Conservation (phyloP, 352 stramenopile species). For the Peronospora destructor region DNA sequence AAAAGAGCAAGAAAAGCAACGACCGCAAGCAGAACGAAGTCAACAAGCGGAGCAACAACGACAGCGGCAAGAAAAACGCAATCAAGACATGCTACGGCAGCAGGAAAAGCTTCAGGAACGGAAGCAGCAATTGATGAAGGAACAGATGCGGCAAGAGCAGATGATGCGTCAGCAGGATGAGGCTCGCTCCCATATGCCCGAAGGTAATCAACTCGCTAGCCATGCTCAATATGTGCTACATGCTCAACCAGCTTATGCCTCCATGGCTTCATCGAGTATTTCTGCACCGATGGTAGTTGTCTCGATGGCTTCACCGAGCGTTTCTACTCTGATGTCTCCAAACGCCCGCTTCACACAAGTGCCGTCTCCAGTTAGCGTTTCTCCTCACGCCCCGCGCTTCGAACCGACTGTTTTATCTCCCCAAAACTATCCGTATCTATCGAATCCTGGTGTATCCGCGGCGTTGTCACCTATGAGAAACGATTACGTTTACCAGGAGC, state of each 20-base stretch:
- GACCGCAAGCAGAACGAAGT: constrained; percentile 1
- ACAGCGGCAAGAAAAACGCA: constrained; percentile 3
- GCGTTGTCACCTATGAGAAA: constrained; percentile 6
- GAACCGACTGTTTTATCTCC: constrained; percentile 6
- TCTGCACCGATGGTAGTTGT: constrained; percentile 12
- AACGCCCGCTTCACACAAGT: constrained; percentile 8
- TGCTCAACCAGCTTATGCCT: constrained; percentile 16
- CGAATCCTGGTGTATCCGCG: constrained; percentile 1
- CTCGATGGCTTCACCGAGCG: constrained; percentile 12
- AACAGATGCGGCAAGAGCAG: constrained; percentile 16
- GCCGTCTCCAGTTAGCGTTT: constrained; percentile 14
- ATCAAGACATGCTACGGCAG: background rate
- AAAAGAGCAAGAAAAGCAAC: constrained; percentile 1
- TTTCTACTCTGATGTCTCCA: constrained; percentile 9
- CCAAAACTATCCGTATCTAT: constrained; percentile 8
- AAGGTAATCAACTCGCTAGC: constrained; percentile 15
- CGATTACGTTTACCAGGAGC: constrained; percentile 11
- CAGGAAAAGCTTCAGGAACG: background rate
- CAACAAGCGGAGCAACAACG: constrained; percentile 5
- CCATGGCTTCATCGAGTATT: constrained; percentile 11
- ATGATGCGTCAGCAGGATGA: constrained; percentile 14
- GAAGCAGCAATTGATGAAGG: constrained; percentile 10
- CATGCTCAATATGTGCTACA: constrained; percentile 22
- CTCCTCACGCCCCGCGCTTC: constrained; percentile 9
- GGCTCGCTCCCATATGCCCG: constrained; percentile 6